phyloP scores from a whole-genome alignment of 441 rosid genomes.

The Breynia disticha region DNA sequence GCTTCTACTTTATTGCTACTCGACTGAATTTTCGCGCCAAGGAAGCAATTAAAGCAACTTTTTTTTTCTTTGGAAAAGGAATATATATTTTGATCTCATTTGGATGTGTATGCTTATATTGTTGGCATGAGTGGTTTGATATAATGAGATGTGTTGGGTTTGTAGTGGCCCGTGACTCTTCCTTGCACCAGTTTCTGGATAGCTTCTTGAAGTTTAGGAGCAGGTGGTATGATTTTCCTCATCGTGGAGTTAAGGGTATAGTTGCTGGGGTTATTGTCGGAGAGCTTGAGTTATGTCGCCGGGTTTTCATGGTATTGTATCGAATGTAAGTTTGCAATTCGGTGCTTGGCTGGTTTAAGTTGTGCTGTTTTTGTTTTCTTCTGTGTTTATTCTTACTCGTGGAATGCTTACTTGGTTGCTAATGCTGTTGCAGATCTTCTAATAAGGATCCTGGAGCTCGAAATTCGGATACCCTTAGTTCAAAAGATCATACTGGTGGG shows the following conservation, averaged over 20 bases:
- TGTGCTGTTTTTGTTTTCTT: neutral
- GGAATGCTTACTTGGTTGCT: constrained; percentile 2
- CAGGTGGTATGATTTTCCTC: constrained; percentile 96
- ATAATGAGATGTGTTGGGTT: constrained; percentile 4
- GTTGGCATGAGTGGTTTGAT: neutral
- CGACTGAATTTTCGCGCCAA: too few relatives aligned
- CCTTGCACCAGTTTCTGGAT: constrained; percentile 72
- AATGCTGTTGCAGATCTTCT: constrained; percentile 61
- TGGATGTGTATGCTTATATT: neutral
- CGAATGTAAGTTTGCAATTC: constrained; percentile 58
- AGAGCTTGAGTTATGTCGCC: constrained; percentile 69
- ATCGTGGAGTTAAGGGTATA: constrained; percentile 73
- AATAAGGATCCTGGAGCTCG: constrained; percentile 81
- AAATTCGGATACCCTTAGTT: constrained; percentile 60
- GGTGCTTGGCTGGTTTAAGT: neutral
- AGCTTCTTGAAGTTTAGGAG: constrained; percentile 74
- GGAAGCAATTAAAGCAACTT: neutral
- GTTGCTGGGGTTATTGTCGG: constrained; percentile 89
- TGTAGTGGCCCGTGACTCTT: constrained; percentile 68
- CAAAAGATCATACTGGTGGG: constrained; percentile 74
- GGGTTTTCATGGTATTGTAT: constrained; percentile 78
- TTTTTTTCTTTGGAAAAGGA: too few relatives aligned
- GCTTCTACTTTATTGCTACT: too few relatives aligned
- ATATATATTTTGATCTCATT: too few relatives aligned
- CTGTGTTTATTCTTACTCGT: too few relatives aligned